Evolutionary conservation across 2,329 filamentous ascomycete genomes (phyloP).

Genomic region (Penicillium sp.): DNA sequence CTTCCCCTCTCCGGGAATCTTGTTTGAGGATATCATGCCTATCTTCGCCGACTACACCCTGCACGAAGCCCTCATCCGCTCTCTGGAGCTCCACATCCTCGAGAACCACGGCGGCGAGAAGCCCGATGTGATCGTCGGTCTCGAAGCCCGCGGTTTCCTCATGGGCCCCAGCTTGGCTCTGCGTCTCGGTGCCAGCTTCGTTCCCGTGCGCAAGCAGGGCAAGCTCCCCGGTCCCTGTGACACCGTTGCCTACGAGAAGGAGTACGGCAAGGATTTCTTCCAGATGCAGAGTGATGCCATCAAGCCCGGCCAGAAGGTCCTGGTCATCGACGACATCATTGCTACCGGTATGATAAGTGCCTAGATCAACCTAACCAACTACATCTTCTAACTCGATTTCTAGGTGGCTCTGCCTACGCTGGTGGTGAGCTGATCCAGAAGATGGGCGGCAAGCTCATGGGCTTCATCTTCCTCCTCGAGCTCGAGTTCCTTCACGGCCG

Average conservation of each 20-base stretch:
- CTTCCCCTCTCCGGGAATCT: constrained; percentile 87
- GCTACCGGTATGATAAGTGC: constrained; percentile 73
- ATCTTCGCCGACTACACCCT: constrained; percentile 78
- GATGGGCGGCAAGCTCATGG: constrained; percentile 80
- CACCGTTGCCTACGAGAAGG: constrained; percentile 87
- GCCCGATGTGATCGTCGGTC: constrained; percentile 87
- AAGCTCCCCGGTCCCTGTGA: constrained; percentile 90
- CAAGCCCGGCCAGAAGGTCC: constrained; percentile 80
- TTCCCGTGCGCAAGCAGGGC: constrained; percentile 90
- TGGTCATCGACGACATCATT: constrained; percentile 97
- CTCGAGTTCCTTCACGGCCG: constrained; percentile 90
- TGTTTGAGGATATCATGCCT: constrained; percentile 98
- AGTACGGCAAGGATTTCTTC: constrained; percentile 94
- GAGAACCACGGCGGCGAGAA: constrained; percentile 62
- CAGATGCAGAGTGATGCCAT: constrained; percentile 91
- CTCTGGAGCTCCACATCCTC: constrained; percentile 79
- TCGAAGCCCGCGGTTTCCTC: constrained; percentile 92
- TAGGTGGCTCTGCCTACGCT: constrained; percentile 87
- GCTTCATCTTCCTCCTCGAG: constrained; percentile 94
- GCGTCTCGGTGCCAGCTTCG: constrained; percentile 79
- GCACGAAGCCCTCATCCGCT: constrained; percentile 76
- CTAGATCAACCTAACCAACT: neutral
- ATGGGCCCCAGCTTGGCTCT: constrained; percentile 90
- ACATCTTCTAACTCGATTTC: constrained; percentile 2
- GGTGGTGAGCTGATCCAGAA: constrained; percentile 83